A percentile compares a stretch with the other conserved stretches of the same genome.
phyloP scores from a whole-genome alignment of 2,329 filamentous ascomycete species.

The Aspergillus udagawae region DNA sequence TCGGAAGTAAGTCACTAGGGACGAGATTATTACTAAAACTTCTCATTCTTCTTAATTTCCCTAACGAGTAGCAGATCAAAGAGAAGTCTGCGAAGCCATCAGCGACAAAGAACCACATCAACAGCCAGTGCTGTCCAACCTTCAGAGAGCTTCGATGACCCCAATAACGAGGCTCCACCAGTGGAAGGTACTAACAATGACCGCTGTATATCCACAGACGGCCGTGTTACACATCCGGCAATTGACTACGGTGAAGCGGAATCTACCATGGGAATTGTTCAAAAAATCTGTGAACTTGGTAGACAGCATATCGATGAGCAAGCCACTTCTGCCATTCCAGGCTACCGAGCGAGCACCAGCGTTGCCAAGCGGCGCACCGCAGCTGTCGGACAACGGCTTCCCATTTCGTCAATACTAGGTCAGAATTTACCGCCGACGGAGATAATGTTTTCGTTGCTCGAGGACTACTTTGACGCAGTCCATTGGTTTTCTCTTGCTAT shows the following conservation, averaged over 20 bases:
- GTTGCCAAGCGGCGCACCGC: background rate
- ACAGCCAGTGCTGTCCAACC: background rate
- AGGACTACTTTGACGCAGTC: constrained; percentile 40
- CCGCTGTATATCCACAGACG: background rate
- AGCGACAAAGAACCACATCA: background rate
- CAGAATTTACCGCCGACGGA: constrained; percentile 26
- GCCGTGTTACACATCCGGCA: background rate
- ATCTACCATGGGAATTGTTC: constrained; percentile 34
- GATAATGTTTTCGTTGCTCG: constrained; percentile 30
- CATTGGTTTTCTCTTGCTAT: constrained; percentile 46
- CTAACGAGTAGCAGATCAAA: background rate
- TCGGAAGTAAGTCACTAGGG: constrained; percentile 8
- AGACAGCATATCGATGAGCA: constrained; percentile 25
- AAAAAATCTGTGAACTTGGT: constrained; percentile 27
- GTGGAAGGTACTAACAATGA: background rate
- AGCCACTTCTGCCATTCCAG: constrained; percentile 34
- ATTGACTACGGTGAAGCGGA: constrained; percentile 27
- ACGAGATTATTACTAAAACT: background rate
- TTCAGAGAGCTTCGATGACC: background rate
- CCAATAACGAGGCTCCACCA: background rate
- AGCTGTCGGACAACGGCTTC: constrained; percentile 16
- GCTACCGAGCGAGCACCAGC: constrained; percentile 19
- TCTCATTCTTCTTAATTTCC: background rate
- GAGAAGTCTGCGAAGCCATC: background rate
- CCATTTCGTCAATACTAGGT: constrained; percentile 25